Evolutionary conservation across 2,329 filamentous ascomycete species (phyloP).

Genomic region (Ophiognomonia clavigignenti-juglandacearum): DNA sequence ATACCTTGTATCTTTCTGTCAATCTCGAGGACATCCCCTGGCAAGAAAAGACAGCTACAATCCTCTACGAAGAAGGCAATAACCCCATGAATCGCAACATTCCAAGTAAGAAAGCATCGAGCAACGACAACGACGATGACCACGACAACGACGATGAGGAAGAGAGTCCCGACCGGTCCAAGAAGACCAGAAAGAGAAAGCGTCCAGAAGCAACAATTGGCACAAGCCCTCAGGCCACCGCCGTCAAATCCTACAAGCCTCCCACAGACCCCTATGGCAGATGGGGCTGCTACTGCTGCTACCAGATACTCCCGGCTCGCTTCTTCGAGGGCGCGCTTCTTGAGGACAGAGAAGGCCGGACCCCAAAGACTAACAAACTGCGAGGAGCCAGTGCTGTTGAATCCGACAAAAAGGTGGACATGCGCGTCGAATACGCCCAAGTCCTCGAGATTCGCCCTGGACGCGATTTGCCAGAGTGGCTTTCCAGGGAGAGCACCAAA

Average conservation of each 20-base stretch:
- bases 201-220: neutral
- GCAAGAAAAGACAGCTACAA: slow-evolving; percentile 6
- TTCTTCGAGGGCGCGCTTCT: slow-evolving; percentile 11
- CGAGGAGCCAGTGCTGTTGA: neutral
- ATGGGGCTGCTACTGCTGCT: slow-evolving; percentile 13
- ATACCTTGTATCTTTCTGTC: slow-evolving; percentile 5
- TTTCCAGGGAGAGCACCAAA: neutral
- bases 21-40: slow-evolving; percentile 11
- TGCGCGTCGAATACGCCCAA: slow-evolving; percentile 13
- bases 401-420: slow-evolving; percentile 12
- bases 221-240: no score
- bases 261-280: neutral
- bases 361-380: slow-evolving; percentile 5
- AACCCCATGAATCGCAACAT: slow-evolving; percentile 11
- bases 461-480: slow-evolving; percentile 7
- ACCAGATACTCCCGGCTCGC: slow-evolving; percentile 8
- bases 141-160: neutral
- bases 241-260: neutral
- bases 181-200: neutral
- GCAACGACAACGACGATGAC: neutral
- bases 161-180: neutral
- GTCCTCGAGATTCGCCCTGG: neutral
- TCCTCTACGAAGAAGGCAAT: slow-evolving; percentile 9
- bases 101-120: neutral
- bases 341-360: slow-evolving; percentile 1